Evolutionary conservation across 148 eudicot genomes (phyloP), one percentile per base, ranked within the genome.

Genomic region (Vaccinium corymbosum): DNA sequence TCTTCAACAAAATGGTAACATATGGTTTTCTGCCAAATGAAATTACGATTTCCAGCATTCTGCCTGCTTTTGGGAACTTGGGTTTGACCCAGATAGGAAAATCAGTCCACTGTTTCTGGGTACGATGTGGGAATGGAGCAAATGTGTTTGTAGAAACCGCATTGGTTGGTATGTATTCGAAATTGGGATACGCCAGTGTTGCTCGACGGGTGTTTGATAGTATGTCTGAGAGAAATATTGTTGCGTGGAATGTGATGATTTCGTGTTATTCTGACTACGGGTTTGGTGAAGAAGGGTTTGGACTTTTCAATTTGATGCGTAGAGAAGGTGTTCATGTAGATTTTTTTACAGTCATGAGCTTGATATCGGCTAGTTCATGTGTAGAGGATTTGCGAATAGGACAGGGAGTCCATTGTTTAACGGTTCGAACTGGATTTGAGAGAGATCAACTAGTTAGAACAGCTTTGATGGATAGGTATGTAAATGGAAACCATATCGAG

Each of bases 241-340:
- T 89, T 42, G 89, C 94, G 19, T 92, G 94, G 94, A 90, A 92
- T 86, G 89, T 87, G 6, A 85, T 92, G 12, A 88, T 92, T 71
- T 83, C 89, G 2, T 91, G 93, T 20, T 90, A 89, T 84, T 89
- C 89, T 59, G 80, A 49, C 25, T 86, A 82, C 75, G 85, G 87
- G 73, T 77, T 87, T 86, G 79, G 84, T 56, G 85, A 59, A 82
- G 89, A 88, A 64, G 94, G 89, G 4, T 17, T 88, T 1, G 20
- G 25, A 17, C 61, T 83, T 83, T 92, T 90, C 53, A 88, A 82
- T 86, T 70, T 81, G 64, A 88, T 92, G 92, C 82, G 84, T 46
- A 84, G 74, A 76, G 49, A 87, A 57, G 87, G 85, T 38, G 70
- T 89, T 64, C 71, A 57, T 20, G 81, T 27, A n/a, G 94, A 92